Evolutionary conservation across 192 early-diverging fungal species (phyloP).

Genomic region (Dissophora globulifera): DNA sequence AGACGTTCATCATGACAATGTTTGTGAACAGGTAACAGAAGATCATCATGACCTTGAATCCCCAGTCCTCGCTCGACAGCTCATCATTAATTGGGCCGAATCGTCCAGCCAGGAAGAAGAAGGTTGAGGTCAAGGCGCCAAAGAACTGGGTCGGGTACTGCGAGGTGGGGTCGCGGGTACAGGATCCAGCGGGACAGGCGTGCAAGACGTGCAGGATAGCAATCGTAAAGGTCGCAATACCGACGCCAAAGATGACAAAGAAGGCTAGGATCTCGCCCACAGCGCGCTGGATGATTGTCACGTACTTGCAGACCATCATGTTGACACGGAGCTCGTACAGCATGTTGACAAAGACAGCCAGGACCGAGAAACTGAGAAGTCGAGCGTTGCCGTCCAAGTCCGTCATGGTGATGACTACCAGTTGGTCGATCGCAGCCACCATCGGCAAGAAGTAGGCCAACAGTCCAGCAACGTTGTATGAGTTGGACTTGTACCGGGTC

Average conservation of each 20-base stretch:
- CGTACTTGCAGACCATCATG: slow-evolving; percentile 19
- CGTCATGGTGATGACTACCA: not conserved
- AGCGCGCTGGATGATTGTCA: slow-evolving; percentile 15
- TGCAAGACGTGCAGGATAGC: slow-evolving; percentile 19
- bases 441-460: slow-evolving; percentile 12
- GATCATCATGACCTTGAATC: slow-evolving; percentile 18
- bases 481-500: slow-evolving; percentile 4
- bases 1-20: slow-evolving; percentile 29
- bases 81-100: slow-evolving; percentile 14
- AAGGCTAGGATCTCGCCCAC: slow-evolving; percentile 16
- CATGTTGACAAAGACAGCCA: slow-evolving; percentile 21
- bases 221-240: slow-evolving; percentile 12
- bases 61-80: slow-evolving; percentile 11
- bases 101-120: slow-evolving; percentile 35
- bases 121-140: slow-evolving; percentile 19
- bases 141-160: slow-evolving; percentile 14
- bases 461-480: slow-evolving; percentile 10
- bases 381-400: not conserved
- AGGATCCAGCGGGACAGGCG: not conserved
- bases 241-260: slow-evolving; percentile 35
- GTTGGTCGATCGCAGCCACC: slow-evolving; percentile 7
- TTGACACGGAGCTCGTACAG: slow-evolving; percentile 23
- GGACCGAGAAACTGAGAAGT: slow-evolving; percentile 14
- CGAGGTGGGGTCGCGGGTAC: not conserved
- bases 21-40: slow-evolving; percentile 25